Evolutionary conservation across 2,329 filamentous ascomycete species (phyloP).

Genomic region (Tolypocladium tundrense): DNA sequence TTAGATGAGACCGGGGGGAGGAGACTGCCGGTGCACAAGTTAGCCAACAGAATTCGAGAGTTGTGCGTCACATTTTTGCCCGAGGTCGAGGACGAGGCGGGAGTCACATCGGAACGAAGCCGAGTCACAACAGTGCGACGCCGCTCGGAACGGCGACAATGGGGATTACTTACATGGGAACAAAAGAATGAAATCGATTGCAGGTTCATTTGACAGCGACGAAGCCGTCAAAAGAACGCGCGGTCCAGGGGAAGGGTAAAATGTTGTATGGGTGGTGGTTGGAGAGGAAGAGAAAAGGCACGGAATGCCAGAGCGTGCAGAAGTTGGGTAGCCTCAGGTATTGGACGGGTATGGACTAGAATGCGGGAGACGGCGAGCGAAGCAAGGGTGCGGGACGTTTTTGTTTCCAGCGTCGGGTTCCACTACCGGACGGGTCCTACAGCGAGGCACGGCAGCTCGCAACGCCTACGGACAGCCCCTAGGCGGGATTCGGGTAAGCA

Average conservation of each 20-base stretch:
- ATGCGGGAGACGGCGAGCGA: conserved; percentile 1
- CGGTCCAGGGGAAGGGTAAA: conserved; percentile 28
- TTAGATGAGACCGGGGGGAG: conserved; percentile 67
- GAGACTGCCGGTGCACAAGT: conserved; percentile 26
- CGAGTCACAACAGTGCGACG: neutral
- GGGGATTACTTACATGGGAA: conserved; percentile 49
- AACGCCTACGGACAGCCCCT: neutral
- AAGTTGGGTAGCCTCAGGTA: neutral
- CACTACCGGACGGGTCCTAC: neutral
- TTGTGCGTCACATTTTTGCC: neutral
- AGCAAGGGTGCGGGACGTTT: neutral
- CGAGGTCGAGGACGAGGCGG: neutral
- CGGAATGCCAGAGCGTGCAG: conserved; percentile 1
- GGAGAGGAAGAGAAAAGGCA: conserved; percentile 5
- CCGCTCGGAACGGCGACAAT: neutral
- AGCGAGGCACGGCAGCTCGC: neutral
- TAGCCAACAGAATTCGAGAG: neutral
- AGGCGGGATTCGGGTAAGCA: neutral
- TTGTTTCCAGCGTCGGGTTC: neutral
- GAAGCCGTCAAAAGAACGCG: conserved; percentile 87
- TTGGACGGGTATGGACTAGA: neutral
- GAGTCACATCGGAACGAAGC: neutral
- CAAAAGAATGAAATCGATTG: conserved; percentile 52
- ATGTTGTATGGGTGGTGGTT: conserved; percentile 7
- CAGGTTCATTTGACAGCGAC: conserved; percentile 98